A percentile compares a stretch with the other conserved stretches of the same genome.
Evolutionary conservation across 148 eudicot genomes (phyloP).

Genomic region (Fallopia convolvulus): DNA sequence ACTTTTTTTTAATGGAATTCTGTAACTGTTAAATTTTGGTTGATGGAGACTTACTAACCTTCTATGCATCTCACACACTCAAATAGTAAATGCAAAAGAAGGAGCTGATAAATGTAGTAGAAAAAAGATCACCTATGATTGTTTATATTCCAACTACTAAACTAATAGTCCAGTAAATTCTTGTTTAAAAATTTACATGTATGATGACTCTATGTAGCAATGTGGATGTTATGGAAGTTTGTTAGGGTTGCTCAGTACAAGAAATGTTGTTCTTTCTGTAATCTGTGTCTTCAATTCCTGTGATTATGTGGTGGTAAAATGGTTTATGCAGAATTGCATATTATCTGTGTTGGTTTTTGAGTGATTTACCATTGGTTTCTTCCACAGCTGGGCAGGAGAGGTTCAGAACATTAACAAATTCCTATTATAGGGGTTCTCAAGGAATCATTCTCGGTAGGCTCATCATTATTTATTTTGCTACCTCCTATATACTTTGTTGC

Average conservation of each 20-base stretch:
- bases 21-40: neutral
- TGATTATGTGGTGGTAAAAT: neutral
- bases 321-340: neutral
- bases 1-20: neutral
- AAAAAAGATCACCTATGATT: neutral
- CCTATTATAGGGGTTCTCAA: conserved; percentile 93
- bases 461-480: neutral
- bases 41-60: neutral
- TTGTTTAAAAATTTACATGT: neutral
- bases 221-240: neutral
- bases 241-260: neutral
- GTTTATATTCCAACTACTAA: neutral
- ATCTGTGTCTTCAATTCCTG: neutral
- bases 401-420: conserved; percentile 91
- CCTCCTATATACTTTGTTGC: neutral
- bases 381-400: conserved; percentile 97
- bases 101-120: neutral
- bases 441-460: conserved; percentile 86
- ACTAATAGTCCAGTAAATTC: neutral
- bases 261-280: neutral
- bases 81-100: neutral
- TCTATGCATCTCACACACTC: neutral
- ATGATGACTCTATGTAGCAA: neutral
- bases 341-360: neutral
- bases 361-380: conserved; percentile 16